Base-by-base conservation (phyloP, 2,329 filamentous ascomycete genomes). In the Cladosporium sp. region DNA sequence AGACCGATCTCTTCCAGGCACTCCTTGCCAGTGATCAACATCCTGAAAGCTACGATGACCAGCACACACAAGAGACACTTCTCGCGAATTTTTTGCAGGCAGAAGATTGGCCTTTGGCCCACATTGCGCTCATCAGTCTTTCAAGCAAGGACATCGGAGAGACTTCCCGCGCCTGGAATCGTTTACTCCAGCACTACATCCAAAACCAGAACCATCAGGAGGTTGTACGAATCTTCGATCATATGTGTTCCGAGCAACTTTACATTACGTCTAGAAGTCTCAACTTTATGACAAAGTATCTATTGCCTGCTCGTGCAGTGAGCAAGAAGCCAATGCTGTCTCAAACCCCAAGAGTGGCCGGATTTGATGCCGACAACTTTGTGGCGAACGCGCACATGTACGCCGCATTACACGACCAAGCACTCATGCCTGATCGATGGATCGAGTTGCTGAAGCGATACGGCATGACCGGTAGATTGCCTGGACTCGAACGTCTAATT, bases 1-100 rank as follows among this genome's bases (percentile, higher is more conserved):
- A 89, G n/a, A 80, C 78, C 35, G 77, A 80, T 7, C 72, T 88
- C 23, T 81, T 87, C 62, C 75, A 81, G 10, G 81, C 82, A 67
- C 73, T 89, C 11, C 71, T 88, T 8, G 72, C 81, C 46, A 88
- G 83, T 69, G 88, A 91, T 72, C 84, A 89, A 66, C 88, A 90
- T 76, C 87, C 87, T 1, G 87, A 89, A 67, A 81, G 83, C 8
- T 83, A 88, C 59, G 87, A 88, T 69, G 83, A 90, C 71, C 69
- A 67, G 5, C 68, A 78, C 5, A 76, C 85, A 12, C 88, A 89
- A 71, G 82, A 85, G 67, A 76, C 78, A 3, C 76, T 90, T 5
- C 78, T 90, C 2, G 69, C 78, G 5, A 79, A 79, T 14, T 87
- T 85, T 71, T 79, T 86, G 28, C 74, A 80, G n/a, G 74, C 76